Conservation (phyloP, 768 basidiomycete species). For the Auricularia cornea region DNA sequence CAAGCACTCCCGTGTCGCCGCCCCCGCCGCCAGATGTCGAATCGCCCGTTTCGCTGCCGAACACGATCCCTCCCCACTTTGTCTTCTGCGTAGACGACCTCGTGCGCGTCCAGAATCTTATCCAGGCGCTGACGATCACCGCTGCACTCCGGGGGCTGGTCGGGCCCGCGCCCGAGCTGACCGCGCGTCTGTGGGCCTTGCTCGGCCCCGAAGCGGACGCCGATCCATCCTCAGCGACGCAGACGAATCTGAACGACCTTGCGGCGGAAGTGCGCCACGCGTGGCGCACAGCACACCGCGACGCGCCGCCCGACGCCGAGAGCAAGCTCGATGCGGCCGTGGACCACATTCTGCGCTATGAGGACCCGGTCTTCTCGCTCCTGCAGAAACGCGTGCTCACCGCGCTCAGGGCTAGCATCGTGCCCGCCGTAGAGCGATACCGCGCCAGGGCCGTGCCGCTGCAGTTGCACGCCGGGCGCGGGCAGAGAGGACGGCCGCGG, state of each 20-base stretch:
- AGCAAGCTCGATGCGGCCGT: slow-evolving; percentile 48
- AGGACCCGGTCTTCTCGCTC: slow-evolving; percentile 59
- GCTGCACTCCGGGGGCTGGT: slow-evolving; percentile 53
- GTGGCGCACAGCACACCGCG: slow-evolving; percentile 13
- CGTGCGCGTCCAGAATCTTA: slow-evolving; percentile 53
- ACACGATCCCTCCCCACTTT: slow-evolving; percentile 56
- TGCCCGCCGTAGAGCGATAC: slow-evolving; percentile 5
- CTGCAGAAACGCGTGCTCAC: slow-evolving; percentile 50
- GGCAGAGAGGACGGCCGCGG: slow-evolving; percentile 15
- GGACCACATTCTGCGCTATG: slow-evolving; percentile 48
- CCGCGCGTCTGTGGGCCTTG: slow-evolving; percentile 44
- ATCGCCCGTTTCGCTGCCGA: slow-evolving; percentile 13
- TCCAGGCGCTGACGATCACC: slow-evolving; percentile 62
- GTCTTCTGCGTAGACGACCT: slow-evolving; percentile 50
- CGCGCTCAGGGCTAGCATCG: slow-evolving; percentile 26
- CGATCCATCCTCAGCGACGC: neutral
- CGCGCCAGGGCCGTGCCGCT: slow-evolving; percentile 11
- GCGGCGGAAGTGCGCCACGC: neutral
- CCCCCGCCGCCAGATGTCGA: neutral
- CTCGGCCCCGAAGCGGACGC: neutral
- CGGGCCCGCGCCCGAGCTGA: slow-evolving; percentile 45
- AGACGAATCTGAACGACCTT: slow-evolving; percentile 16
- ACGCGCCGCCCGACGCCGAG: slow-evolving; percentile 36
- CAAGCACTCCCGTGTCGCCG: neutral
- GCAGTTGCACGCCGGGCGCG: slow-evolving; percentile 23